These are phyloP conservation scores for Acanthamoeba lugdunensis DNA, from an alignment of 208 protist genomes.

Conservation along the genomic window DNA sequence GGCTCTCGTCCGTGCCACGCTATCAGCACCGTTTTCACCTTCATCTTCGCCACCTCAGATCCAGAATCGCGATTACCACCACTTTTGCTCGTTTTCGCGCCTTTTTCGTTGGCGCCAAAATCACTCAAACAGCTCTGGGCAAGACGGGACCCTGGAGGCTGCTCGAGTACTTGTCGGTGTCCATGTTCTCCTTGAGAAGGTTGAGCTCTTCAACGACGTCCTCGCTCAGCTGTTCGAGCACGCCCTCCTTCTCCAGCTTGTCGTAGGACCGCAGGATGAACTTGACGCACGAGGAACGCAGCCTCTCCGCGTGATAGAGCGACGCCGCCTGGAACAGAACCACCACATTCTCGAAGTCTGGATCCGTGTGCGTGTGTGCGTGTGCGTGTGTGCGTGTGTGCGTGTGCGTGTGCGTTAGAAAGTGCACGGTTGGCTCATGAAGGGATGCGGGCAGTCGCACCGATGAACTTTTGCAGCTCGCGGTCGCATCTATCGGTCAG, in stretches of 20 bases:
- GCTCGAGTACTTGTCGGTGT: conserved; percentile 4
- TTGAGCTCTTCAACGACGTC: conserved; percentile 57
- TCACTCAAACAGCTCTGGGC: neutral
- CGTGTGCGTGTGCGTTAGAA: neutral
- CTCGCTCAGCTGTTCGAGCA: conserved; percentile 25
- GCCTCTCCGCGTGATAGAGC: conserved; percentile 36
- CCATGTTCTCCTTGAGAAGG: conserved; percentile 32
- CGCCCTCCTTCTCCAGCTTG: conserved; percentile 57
- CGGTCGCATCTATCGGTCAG: conserved; percentile 8
- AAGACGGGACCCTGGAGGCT: neutral
- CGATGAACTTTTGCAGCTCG: conserved; percentile 12
- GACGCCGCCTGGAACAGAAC: conserved; percentile 53
- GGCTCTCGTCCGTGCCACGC: conserved; percentile 44
- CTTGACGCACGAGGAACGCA: conserved; percentile 23
- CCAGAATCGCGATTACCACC: conserved; percentile 38
- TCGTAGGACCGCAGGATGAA: conserved; percentile 56
- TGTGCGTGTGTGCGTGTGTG: neutral
- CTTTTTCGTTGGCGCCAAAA: conserved; percentile 5
- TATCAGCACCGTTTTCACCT: conserved; percentile 35
- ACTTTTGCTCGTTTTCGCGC: conserved; percentile 64
- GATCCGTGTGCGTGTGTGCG: neutral
- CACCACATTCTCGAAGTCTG: conserved; percentile 64
- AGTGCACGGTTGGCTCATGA: neutral
- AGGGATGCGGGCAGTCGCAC: neutral
- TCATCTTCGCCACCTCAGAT: conserved; percentile 81